Evolutionary conservation across 441 rosid genomes (phyloP).

Genomic region (Brassica balearica): DNA sequence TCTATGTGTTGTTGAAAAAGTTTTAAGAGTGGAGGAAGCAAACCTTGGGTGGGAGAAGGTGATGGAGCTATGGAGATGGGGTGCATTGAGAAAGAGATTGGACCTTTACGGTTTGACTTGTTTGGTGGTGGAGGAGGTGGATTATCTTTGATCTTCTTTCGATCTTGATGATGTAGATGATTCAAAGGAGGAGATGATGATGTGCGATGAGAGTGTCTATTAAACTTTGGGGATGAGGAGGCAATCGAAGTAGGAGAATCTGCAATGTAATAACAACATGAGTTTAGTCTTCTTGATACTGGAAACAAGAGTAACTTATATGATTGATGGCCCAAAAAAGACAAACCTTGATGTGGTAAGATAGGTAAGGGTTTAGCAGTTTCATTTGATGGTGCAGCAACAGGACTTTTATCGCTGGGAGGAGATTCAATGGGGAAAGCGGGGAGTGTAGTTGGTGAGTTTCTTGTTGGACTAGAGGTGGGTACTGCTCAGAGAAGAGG

Average conservation of each 20-base stretch:
- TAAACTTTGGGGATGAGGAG: constrained; percentile 52
- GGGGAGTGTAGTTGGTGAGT: constrained; percentile 31
- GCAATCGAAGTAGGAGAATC: constrained; percentile 57
- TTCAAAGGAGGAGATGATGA: constrained; percentile 43
- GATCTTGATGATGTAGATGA: constrained; percentile 48
- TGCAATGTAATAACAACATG: constrained; percentile 26
- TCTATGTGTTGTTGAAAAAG: background rate
- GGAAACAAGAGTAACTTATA: constrained; percentile 19
- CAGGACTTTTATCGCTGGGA: constrained; percentile 49
- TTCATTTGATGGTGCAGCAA: constrained; percentile 59
- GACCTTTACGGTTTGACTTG: no score
- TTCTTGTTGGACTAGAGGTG: constrained; percentile 23
- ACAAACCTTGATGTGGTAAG: constrained; percentile 54
- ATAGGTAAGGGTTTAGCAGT: constrained; percentile 57
- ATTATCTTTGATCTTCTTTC: constrained; percentile 43
- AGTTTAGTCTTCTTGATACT: background rate
- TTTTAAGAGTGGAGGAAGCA: constrained; percentile 46
- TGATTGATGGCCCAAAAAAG: background rate
- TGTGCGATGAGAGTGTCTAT: constrained; percentile 39
- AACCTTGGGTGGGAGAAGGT: constrained; percentile 54
- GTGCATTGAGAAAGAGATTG: no score
- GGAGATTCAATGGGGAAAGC: constrained; percentile 38
- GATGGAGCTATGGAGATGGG: constrained; percentile 57
- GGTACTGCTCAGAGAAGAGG: constrained; percentile 30
- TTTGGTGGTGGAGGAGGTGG: constrained; percentile 37